Evolutionary conservation across 2,329 filamentous ascomycete species (phyloP).

Genomic region (Bipolaris sorokiniana): DNA sequence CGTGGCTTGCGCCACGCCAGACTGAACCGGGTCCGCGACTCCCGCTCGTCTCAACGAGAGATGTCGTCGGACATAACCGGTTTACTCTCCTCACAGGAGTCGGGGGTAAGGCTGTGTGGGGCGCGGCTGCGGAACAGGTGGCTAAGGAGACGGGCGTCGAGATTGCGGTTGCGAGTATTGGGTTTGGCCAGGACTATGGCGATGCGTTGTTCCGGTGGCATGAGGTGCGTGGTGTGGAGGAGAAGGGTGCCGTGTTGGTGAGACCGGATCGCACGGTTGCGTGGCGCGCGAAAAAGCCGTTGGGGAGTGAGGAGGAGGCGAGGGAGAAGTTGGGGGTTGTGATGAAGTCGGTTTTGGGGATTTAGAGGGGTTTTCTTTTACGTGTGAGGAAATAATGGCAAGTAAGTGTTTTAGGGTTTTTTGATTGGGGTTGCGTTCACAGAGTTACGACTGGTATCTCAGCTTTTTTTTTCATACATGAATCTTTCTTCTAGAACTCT

Average conservation of each 20-base stretch:
- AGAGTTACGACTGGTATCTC: not conserved
- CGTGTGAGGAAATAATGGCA: no score
- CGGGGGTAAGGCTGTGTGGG: not conserved
- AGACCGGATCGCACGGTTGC: slow-evolving; percentile 6
- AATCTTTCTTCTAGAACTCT: not conserved
- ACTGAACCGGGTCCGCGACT: not conserved
- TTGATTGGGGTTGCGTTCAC: not conserved
- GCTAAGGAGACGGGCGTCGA: not conserved
- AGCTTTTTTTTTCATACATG: not conserved
- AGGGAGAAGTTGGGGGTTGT: slow-evolving; percentile 2
- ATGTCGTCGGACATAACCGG: not conserved
- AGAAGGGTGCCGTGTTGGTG: slow-evolving; percentile 4
- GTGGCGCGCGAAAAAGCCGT: slow-evolving; percentile 2
- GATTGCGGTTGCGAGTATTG: slow-evolving; percentile 4
- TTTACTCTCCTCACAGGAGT: slow-evolving; percentile 7
- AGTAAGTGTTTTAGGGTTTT: not conserved
- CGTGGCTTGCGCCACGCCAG: not conserved
- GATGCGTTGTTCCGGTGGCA: slow-evolving; percentile 4
- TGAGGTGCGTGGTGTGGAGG: not conserved
- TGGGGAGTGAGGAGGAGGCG: not conserved
- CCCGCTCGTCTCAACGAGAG: not conserved
- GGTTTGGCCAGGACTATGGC: slow-evolving; percentile 2
- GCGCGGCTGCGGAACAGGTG: not conserved
- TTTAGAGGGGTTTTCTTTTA: not conserved
- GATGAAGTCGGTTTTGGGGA: not conserved